Evolutionary conservation across 2,329 filamentous ascomycete species (phyloP).

Genomic region (Sporothrix brunneoviolacea): DNA sequence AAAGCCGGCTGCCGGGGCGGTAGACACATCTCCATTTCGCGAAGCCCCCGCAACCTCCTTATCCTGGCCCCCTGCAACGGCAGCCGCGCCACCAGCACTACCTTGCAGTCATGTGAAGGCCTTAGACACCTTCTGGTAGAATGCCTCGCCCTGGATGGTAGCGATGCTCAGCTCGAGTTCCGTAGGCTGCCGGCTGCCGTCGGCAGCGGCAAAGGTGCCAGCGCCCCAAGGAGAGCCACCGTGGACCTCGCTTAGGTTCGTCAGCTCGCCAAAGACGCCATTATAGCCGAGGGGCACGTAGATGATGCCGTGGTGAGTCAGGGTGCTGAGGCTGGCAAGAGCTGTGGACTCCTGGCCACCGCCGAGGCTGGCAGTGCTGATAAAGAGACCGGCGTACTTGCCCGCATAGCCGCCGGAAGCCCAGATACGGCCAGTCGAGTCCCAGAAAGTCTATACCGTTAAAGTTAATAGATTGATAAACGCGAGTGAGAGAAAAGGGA

Average conservation of each 20-base stretch:
- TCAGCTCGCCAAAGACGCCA: slow-evolving; percentile 62
- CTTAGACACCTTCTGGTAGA: slow-evolving; percentile 73
- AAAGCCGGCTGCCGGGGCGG: slow-evolving; percentile 10
- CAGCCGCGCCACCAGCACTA: too few species aligned
- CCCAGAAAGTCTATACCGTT: slow-evolving; percentile 64
- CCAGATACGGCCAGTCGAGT: slow-evolving; percentile 85
- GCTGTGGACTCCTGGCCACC: slow-evolving; percentile 92
- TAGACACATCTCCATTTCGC: background rate
- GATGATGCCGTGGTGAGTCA: slow-evolving; percentile 90
- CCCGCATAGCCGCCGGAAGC: slow-evolving; percentile 66
- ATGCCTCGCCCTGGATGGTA: slow-evolving; percentile 72
- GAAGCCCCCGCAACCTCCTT: slow-evolving; percentile 16
- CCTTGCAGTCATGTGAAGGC: slow-evolving; percentile 69
- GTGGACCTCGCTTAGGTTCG: slow-evolving; percentile 70
- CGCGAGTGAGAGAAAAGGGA: background rate
- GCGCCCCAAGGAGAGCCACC: slow-evolving; percentile 91
- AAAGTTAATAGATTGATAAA: background rate
- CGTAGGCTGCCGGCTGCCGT: slow-evolving; percentile 78
- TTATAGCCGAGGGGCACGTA: slow-evolving; percentile 95
- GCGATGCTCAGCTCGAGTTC: slow-evolving; percentile 73
- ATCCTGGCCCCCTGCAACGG: too few species aligned
- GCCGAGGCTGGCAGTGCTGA: slow-evolving; percentile 76
- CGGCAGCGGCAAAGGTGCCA: slow-evolving; percentile 72
- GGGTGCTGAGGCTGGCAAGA: slow-evolving; percentile 72
- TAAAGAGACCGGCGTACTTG: slow-evolving; percentile 87